Percentiles rank a stretch among this genome's conserved stretches.
phyloP scores from a whole-genome alignment of 108 stramenopile genomes.

The Stephanodiscus triporus region DNA sequence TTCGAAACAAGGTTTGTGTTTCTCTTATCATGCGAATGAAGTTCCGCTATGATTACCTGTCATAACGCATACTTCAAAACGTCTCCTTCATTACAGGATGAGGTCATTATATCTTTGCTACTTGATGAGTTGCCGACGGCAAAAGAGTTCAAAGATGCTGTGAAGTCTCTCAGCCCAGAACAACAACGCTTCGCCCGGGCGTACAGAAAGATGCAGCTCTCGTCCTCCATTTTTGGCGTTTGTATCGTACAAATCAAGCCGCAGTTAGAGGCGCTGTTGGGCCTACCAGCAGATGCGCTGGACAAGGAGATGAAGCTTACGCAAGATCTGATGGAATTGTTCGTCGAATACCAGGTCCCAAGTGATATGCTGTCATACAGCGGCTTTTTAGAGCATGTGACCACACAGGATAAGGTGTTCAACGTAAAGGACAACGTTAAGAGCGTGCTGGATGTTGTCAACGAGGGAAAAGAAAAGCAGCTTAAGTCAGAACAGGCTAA shows the following conservation, averaged over 20 bases:
- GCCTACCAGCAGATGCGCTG: conserved; percentile 63
- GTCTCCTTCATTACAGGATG: conserved; percentile 50
- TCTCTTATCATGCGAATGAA: not conserved
- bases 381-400: conserved; percentile 45
- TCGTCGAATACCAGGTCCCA: conserved; percentile 87
- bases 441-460: conserved; percentile 69
- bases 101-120: conserved; percentile 78
- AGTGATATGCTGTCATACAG: conserved; percentile 83
- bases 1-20: conserved; percentile 68
- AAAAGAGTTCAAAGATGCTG: conserved; percentile 88
- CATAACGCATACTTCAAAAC: not conserved
- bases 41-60: not conserved
- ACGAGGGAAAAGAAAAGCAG: too few relatives aligned
- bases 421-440: conserved; percentile 69
- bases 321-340: conserved; percentile 82
- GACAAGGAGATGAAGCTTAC: conserved; percentile 88
- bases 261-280: conserved; percentile 77
- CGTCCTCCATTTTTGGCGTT: conserved; percentile 80
- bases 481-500: conserved; percentile 52
- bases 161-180: conserved; percentile 82
- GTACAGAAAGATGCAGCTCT: conserved; percentile 83
- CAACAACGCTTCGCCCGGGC: conserved; percentile 82
- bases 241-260: conserved; percentile 87
- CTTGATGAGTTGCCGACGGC: conserved; percentile 82
- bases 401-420: conserved; percentile 58